Evolutionary conservation across 2,329 filamentous ascomycete genomes (phyloP).

Genomic region (Fusarium denticulatum): DNA sequence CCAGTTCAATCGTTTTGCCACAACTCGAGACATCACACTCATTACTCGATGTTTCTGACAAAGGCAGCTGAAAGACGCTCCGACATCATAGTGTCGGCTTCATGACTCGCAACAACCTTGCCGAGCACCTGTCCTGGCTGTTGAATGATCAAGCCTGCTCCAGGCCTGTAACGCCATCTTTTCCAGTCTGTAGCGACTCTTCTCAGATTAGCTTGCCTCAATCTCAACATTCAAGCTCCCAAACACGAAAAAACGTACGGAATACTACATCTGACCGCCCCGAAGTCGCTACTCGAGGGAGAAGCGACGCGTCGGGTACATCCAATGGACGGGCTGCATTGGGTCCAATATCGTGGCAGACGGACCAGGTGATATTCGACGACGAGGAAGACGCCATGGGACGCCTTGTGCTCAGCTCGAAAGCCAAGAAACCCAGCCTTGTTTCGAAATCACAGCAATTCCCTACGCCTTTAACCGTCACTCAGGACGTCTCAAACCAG

Average conservation of each 20-base stretch:
- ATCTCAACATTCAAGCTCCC: conserved; percentile 35
- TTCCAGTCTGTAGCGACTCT: conserved; percentile 47
- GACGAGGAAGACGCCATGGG: conserved; percentile 55
- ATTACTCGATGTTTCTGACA: conserved; percentile 39
- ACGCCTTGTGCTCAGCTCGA: conserved; percentile 55
- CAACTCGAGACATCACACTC: conserved; percentile 12
- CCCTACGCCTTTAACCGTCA: conserved; percentile 51
- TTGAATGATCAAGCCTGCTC: conserved; percentile 57
- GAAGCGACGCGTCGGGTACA: conserved; percentile 9
- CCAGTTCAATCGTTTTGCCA: conserved; percentile 12
- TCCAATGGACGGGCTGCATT: conserved; percentile 38
- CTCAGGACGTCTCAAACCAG: conserved; percentile 31
- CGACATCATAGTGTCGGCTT: conserved; percentile 51
- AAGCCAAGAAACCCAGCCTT: conserved; percentile 57
- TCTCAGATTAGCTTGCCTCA: conserved; percentile 40
- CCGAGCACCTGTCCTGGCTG: conserved; percentile 67
- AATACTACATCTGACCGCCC: background rate
- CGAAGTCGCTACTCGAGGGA: background rate
- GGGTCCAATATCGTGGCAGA: conserved; percentile 38
- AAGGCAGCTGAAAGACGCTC: conserved; percentile 35
- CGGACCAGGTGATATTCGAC: conserved; percentile 41
- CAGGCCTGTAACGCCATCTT: conserved; percentile 53
- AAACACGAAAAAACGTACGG: conserved; percentile 4
- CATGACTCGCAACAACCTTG: conserved; percentile 72
- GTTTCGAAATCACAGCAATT: conserved; percentile 53